phyloP scores from a whole-genome alignment of 225 moss, liverwort and hornwort genomes.

The Ulota crispa region DNA sequence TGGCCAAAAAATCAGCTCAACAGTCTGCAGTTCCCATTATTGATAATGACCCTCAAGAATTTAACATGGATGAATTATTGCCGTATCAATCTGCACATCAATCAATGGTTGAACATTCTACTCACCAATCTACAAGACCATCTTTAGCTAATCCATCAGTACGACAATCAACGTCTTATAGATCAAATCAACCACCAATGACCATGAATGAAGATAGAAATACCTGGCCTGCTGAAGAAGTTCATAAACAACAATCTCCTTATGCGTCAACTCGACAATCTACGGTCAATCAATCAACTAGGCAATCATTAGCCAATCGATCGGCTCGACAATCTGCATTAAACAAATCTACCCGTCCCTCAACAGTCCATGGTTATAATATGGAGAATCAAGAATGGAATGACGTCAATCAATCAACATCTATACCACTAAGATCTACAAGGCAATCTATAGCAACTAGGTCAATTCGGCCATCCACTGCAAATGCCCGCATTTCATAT shows the following conservation, averaged over 20 bases:
- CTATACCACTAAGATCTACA: neutral
- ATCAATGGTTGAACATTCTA: neutral
- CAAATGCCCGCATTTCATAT: neutral
- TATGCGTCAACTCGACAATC: slow-evolving; percentile 11
- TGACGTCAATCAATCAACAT: neutral
- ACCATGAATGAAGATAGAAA: neutral
- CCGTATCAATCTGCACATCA: neutral
- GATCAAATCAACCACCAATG: slow-evolving; percentile 19
- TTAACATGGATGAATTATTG: neutral
- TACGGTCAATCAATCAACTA: neutral
- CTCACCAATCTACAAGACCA: neutral
- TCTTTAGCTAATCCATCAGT: slow-evolving; percentile 12
- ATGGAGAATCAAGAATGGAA: slow-evolving; percentile 8
- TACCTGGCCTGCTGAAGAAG: neutral
- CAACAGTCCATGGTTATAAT: slow-evolving; percentile 25
- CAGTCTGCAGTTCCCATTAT: neutral
- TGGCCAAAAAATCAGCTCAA: neutral
- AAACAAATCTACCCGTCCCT: slow-evolving; percentile 17
- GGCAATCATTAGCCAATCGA: slow-evolving; percentile 10
- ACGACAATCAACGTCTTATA: neutral
- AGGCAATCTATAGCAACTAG: slow-evolving; percentile 18
- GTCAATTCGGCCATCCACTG: slow-evolving; percentile 22
- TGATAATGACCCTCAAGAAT: neutral
- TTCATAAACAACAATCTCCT: neutral
- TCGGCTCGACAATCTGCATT: neutral